These are phyloP conservation scores for Sabuloglossum arenarium DNA, from an alignment of 495 filamentous ascomycete genomes.

Conservation along the genomic window DNA sequence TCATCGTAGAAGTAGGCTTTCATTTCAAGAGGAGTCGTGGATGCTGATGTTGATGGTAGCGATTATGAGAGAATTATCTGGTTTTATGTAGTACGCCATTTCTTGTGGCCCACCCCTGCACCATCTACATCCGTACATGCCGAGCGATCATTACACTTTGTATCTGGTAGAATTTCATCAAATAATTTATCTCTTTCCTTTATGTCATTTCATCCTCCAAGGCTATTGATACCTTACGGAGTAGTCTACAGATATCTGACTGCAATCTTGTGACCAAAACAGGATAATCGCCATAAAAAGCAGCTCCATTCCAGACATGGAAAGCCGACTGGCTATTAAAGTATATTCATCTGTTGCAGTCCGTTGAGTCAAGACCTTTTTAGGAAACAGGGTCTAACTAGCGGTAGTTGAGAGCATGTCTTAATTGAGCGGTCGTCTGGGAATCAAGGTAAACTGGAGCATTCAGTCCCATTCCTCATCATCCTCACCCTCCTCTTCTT, in stretches of 20 bases:
- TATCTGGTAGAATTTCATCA: too few relatives aligned
- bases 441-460: constrained; percentile 1
- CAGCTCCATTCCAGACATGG: too few relatives aligned
- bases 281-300: neutral
- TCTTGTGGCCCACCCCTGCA: neutral
- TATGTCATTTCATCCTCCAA: neutral
- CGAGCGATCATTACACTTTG: too few relatives aligned
- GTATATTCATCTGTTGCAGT: neutral
- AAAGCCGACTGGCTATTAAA: neutral
- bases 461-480: constrained; percentile 49
- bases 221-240: neutral
- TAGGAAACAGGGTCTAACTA: neutral
- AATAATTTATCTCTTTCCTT: neutral
- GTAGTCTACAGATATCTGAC: neutral
- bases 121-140: neutral
- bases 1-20: constrained; percentile 74
- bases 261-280: neutral
- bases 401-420: too few relatives aligned
- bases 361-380: neutral
- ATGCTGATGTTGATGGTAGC: neutral
- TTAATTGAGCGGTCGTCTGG: neutral
- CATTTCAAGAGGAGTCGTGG: constrained; percentile 27
- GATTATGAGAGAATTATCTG: neutral
- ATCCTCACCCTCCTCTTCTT: constrained; percentile 23
- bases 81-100: neutral